A percentile compares a stretch with the other conserved stretches of the same genome.
phyloP scores from a whole-genome alignment of 2,329 filamentous ascomycete species.

The Myriosclerotinia scirpicola region DNA sequence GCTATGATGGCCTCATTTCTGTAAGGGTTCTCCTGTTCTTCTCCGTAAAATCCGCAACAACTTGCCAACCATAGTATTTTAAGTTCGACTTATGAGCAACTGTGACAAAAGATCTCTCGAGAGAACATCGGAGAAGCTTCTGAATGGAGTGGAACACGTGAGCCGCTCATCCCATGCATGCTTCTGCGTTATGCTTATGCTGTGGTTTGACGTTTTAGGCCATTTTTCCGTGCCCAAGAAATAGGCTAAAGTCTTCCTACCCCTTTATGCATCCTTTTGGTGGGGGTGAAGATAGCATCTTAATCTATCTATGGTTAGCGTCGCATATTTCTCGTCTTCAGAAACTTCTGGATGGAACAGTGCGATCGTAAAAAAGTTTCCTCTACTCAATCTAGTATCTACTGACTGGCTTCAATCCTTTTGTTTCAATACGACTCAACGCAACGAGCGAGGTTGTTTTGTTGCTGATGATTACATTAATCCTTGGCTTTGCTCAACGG shows the following conservation, averaged over 20 bases:
- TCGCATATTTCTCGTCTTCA: background rate
- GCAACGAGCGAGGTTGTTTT: background rate
- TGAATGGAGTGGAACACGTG: conserved; percentile 16
- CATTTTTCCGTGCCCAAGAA: conserved; percentile 4
- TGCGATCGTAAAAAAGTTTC: background rate
- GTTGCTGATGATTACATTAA: background rate
- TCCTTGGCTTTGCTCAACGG: background rate
- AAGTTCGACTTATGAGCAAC: conserved; percentile 1
- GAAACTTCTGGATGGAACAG: conserved; percentile 17
- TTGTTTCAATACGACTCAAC: conserved; percentile 21
- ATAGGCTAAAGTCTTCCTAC: conserved; percentile 18
- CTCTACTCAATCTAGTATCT: too few species aligned
- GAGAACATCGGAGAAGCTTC: conserved; percentile 4
- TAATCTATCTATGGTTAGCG: conserved; percentile 8
- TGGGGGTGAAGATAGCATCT: conserved; percentile 15
- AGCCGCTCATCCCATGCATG: conserved; percentile 9
- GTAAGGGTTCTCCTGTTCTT: conserved; percentile 7
- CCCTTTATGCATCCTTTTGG: conserved; percentile 23
- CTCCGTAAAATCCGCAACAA: conserved; percentile 5
- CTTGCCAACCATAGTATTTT: conserved; percentile 1
- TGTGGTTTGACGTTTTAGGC: conserved; percentile 20
- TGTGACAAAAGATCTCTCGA: conserved; percentile 9
- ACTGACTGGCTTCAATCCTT: conserved; percentile 9
- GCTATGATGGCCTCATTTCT: background rate
- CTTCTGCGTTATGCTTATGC: conserved; percentile 15